Conservation (phyloP, 2,329 filamentous ascomycete genomes). For the Coniella vitis region DNA sequence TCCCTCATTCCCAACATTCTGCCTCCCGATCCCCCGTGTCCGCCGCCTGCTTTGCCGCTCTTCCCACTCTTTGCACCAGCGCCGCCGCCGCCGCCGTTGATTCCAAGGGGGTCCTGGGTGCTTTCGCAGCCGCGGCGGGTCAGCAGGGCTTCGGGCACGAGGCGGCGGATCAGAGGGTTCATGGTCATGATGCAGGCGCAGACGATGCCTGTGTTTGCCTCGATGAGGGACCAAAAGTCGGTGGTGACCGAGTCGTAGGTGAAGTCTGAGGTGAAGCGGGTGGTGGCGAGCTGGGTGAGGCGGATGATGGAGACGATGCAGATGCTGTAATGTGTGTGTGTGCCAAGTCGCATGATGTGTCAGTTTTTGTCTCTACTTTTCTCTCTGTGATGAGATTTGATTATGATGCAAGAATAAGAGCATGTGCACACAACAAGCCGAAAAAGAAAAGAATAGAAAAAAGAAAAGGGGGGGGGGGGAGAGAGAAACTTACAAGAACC, state of each 20-base stretch:
- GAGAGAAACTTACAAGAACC: conserved; percentile 18
- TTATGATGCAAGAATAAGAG: too few species aligned
- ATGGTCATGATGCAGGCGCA: conserved; percentile 24
- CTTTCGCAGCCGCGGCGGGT: background rate
- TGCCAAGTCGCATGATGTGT: too few species aligned
- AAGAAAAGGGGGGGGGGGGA: background rate
- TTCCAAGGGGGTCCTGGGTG: background rate
- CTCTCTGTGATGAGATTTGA: too few species aligned
- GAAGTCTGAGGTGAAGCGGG: conserved; percentile 15
- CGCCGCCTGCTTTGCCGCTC: too few species aligned
- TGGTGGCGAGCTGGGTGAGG: conserved; percentile 17
- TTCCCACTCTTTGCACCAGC: background rate
- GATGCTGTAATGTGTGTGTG: conserved; percentile 16
- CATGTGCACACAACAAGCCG: too few species aligned
- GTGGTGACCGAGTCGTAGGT: conserved; percentile 19
- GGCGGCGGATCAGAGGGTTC: conserved; percentile 20
- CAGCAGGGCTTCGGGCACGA: conserved; percentile 18
- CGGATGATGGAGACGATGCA: conserved; percentile 22
- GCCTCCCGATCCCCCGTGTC: too few species aligned
- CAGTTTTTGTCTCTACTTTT: background rate
- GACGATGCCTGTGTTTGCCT: conserved; percentile 23
- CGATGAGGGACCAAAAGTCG: conserved; percentile 22
- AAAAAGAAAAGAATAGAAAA: background rate
- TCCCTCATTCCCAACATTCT: too few species aligned
- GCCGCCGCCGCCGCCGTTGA: background rate